A percentile compares a stretch with the other conserved stretches of the same genome.
phyloP scores from a whole-genome alignment of 495 filamentous ascomycete species.

The Hypoxylon crocopeplum region DNA sequence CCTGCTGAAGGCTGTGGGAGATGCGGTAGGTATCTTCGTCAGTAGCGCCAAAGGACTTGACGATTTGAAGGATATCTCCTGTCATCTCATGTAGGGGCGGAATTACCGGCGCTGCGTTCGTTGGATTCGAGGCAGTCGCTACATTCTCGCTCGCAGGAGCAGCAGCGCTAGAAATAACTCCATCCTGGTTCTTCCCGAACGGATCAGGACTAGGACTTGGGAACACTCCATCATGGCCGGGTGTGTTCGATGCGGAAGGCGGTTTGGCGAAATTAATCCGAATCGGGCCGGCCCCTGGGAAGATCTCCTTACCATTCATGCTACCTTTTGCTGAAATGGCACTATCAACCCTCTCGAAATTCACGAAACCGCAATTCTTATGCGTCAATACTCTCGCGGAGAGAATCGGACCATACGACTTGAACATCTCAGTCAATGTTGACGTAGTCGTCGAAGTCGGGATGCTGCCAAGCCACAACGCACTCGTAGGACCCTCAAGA shows the following conservation, averaged over 20 bases:
- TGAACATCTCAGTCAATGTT: constrained; percentile 91
- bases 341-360: constrained; percentile 89
- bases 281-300: constrained; percentile 93
- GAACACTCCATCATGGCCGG: constrained; percentile 79
- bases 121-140: constrained; percentile 43
- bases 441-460: constrained; percentile 96
- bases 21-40: constrained; percentile 82
- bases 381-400: constrained; percentile 94
- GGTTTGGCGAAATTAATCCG: constrained; percentile 97
- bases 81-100: constrained; percentile 78
- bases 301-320: constrained; percentile 96
- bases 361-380: constrained; percentile 99
- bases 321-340: constrained; percentile 85
- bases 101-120: constrained; percentile 65
- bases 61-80: constrained; percentile 83
- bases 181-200: constrained; percentile 62
- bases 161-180: constrained; percentile 50
- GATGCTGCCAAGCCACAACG: constrained; percentile 96
- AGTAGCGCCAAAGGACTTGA: constrained; percentile 84
- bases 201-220: constrained; percentile 97
- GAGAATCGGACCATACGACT: constrained; percentile 85
- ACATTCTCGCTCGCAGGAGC: constrained; percentile 47
- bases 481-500: constrained; percentile 88
- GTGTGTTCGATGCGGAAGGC: constrained; percentile 84
- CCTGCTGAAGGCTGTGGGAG: constrained; percentile 71